These are phyloP conservation scores for Sporothrix variecibatus DNA, from an alignment of 2,329 filamentous ascomycete species.

Conservation along the genomic window DNA sequence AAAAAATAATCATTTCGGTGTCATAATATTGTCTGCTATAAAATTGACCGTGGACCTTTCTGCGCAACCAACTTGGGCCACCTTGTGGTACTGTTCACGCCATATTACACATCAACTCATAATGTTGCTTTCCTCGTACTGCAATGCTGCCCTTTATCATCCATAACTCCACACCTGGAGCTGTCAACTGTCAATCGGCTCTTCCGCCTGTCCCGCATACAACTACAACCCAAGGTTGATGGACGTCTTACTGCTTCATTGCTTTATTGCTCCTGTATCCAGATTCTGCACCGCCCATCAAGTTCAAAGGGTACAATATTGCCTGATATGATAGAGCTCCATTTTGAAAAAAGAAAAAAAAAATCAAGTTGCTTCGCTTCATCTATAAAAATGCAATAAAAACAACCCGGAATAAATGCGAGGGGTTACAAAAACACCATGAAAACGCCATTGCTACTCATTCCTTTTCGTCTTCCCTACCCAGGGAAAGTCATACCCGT, in stretches of 20 bases:
- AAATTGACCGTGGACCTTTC: not conserved
- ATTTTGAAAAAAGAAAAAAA: not conserved
- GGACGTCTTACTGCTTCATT: not conserved
- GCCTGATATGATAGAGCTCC: not conserved
- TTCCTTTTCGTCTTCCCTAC: not conserved
- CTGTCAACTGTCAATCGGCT: conserved; percentile 9
- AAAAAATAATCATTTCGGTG: not conserved
- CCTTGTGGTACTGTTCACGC: not conserved
- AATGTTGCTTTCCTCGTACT: not conserved
- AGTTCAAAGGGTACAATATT: not conserved
- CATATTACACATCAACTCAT: not conserved
- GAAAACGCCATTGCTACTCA: not conserved
- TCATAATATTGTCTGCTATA: not conserved
- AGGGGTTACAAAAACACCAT: not conserved
- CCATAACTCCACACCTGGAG: not conserved
- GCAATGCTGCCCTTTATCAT: not conserved
- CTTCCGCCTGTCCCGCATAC: not conserved
- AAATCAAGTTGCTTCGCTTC: not conserved
- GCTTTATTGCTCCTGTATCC: not conserved
- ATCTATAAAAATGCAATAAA: not conserved
- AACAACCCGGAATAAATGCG: not conserved
- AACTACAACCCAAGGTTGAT: not conserved
- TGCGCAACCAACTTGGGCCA: not conserved
- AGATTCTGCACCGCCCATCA: not conserved
- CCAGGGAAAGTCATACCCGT: not conserved